phyloP scores from a whole-genome alignment of 2,329 filamentous ascomycete species.

The Clarireedia homoeocarpa region DNA sequence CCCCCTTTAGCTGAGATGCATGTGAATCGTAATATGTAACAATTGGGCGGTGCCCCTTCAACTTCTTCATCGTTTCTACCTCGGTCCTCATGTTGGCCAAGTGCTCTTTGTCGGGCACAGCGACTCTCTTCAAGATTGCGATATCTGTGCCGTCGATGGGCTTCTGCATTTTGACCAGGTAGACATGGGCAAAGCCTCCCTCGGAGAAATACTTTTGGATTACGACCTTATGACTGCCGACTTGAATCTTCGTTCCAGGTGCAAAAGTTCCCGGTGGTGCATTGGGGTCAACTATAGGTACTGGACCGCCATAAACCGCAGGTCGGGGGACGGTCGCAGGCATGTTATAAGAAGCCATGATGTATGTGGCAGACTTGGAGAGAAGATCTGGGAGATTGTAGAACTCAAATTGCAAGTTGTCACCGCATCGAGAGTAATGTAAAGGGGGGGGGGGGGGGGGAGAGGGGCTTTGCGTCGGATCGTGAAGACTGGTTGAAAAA shows the following conservation, averaged over 20 bases:
- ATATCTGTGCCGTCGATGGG: slow-evolving; percentile 32
- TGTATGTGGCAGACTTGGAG: slow-evolving; percentile 18
- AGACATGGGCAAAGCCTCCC: slow-evolving; percentile 96
- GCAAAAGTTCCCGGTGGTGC: slow-evolving; percentile 79
- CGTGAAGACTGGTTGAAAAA: neutral
- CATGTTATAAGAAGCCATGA: slow-evolving; percentile 37
- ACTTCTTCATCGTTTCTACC: slow-evolving; percentile 99
- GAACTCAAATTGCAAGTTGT: slow-evolving; percentile 13
- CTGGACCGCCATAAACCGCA: slow-evolving; percentile 37
- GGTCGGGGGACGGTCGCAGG: slow-evolving; percentile 34
- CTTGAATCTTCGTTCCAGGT: slow-evolving; percentile 92
- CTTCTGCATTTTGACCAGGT: slow-evolving; percentile 80
- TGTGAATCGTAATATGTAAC: slow-evolving; percentile 99
- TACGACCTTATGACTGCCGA: slow-evolving; percentile 83
- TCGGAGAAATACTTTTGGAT: slow-evolving; percentile 98
- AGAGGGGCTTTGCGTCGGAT: neutral
- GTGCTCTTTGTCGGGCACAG: slow-evolving; percentile 91
- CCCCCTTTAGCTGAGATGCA: slow-evolving; percentile 84
- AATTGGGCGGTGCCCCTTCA: slow-evolving; percentile 93
- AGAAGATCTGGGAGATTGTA: slow-evolving; percentile 13
- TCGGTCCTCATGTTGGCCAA: slow-evolving; percentile 95
- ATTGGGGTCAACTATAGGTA: slow-evolving; percentile 33
- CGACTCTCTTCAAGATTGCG: slow-evolving; percentile 60
- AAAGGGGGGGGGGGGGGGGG: neutral
- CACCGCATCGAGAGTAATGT: slow-evolving; percentile 26